These are phyloP conservation scores for Schizopora paradoxa DNA, from an alignment of 1,284 basidiomycete genomes.

Conservation along the genomic window DNA sequence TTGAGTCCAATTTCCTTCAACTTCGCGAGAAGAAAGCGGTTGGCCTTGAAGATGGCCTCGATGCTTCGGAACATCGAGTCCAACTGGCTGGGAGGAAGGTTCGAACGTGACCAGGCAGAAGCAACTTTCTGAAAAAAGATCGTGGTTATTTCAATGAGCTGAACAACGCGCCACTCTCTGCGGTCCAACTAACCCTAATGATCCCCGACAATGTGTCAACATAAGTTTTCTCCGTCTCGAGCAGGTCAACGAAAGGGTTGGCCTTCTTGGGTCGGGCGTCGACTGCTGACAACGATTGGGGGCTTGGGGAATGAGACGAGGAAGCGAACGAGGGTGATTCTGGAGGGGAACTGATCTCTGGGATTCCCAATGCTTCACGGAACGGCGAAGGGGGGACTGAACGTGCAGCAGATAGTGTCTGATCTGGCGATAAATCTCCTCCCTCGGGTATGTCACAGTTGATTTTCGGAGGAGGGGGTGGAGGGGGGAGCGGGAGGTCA, in stretches of 20 bases:
- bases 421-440: conserved; percentile 13
- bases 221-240: conserved; percentile 90
- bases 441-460: conserved; percentile 19
- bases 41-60: conserved; percentile 89
- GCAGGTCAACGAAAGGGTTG: conserved; percentile 88
- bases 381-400: conserved; percentile 1
- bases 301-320: conserved; percentile 21
- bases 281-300: conserved; percentile 35
- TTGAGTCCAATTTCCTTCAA: conserved; percentile 91
- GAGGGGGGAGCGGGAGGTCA: conserved; percentile 21
- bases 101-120: conserved; percentile 91
- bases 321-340: conserved; percentile 11
- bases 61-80: conserved; percentile 94
- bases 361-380: conserved; percentile 3
- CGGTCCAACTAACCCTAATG: conserved; percentile 69
- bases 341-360: conserved; percentile 1
- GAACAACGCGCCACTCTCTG: conserved; percentile 19
- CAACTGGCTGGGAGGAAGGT: conserved; percentile 88
- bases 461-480: conserved; percentile 35
- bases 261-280: conserved; percentile 41
- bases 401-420: conserved; percentile 12
- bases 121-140: conserved; percentile 75
- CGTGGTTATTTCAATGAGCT: too few relatives aligned
- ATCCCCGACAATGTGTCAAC: conserved; percentile 89
- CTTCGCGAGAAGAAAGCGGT: conserved; percentile 75